Conservation (phyloP, 768 basidiomycete genomes). For the Mycena latifolia region DNA sequence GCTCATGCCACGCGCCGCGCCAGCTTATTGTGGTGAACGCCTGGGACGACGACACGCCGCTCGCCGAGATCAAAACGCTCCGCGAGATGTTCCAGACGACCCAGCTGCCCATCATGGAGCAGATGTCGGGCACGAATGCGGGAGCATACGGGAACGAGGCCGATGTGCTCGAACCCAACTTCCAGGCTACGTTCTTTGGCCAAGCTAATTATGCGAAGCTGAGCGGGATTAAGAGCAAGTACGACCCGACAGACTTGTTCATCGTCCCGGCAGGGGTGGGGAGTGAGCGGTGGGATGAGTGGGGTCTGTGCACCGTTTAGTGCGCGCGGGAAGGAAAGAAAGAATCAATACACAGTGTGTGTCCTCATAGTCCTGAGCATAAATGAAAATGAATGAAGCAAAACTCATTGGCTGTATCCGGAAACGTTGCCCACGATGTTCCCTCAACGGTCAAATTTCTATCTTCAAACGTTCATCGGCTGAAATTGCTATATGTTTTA, state of each 20-base stretch:
- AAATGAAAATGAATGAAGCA: no score
- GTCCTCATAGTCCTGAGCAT: no score
- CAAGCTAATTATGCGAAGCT: slow-evolving; percentile 48
- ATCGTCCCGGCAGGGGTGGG: slow-evolving; percentile 61
- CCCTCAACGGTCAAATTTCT: no score
- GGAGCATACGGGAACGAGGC: slow-evolving; percentile 52
- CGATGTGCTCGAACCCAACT: slow-evolving; percentile 45
- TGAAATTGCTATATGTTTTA: no score
- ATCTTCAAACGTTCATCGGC: no score
- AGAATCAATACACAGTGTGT: no score
- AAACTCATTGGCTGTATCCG: no score
- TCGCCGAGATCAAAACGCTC: slow-evolving; percentile 34
- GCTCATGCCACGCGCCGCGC: neutral
- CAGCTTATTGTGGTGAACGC: slow-evolving; percentile 34
- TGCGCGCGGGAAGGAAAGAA: no score
- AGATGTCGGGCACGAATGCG: slow-evolving; percentile 42
- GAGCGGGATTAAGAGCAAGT: slow-evolving; percentile 49
- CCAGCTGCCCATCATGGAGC: slow-evolving; percentile 43
- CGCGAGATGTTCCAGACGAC: slow-evolving; percentile 39
- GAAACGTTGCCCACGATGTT: no score
- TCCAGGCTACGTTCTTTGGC: slow-evolving; percentile 49
- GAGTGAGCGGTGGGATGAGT: slow-evolving; percentile 61
- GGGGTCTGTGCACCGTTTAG: slow-evolving; percentile 14
- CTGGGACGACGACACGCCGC: slow-evolving; percentile 35
- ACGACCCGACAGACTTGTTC: slow-evolving; percentile 61